phyloP scores from a whole-genome alignment of 176 grass and related monocot species.

The Pharus latifolius region DNA sequence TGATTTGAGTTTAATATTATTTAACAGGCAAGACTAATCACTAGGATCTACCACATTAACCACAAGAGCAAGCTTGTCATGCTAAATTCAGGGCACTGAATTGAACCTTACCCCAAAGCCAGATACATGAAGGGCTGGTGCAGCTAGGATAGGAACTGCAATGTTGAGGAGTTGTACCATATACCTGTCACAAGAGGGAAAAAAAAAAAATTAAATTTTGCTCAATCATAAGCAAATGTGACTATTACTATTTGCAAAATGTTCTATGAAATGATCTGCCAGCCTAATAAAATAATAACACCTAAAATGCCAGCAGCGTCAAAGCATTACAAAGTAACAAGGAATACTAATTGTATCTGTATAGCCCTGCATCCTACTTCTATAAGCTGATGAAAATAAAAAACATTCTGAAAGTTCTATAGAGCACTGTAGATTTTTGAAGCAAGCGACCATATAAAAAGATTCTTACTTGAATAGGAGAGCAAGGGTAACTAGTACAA shows the following conservation, averaged over 20 bases:
- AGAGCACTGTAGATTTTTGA: neutral
- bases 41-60: neutral
- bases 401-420: neutral
- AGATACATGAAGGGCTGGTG: slow-evolving; percentile 79
- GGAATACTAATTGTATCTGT: neutral
- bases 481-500: neutral
- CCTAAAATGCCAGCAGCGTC: neutral
- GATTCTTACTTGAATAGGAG: neutral
- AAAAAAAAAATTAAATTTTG: neutral
- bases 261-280: neutral
- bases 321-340: too few relatives aligned
- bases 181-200: slow-evolving; percentile 59
- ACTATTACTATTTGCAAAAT: neutral
- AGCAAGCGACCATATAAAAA: neutral
- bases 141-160: slow-evolving; percentile 65
- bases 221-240: neutral
- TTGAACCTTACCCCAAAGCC: slow-evolving; percentile 86
- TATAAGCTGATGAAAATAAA: neutral
- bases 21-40: neutral
- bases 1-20: neutral
- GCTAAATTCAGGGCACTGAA: neutral
- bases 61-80: neutral
- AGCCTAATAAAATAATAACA: neutral
- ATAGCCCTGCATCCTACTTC: neutral
- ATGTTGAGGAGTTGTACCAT: slow-evolving; percentile 80